phyloP scores from a whole-genome alignment of 2,329 filamentous ascomycete species.

The Diaporthe caulivora region DNA sequence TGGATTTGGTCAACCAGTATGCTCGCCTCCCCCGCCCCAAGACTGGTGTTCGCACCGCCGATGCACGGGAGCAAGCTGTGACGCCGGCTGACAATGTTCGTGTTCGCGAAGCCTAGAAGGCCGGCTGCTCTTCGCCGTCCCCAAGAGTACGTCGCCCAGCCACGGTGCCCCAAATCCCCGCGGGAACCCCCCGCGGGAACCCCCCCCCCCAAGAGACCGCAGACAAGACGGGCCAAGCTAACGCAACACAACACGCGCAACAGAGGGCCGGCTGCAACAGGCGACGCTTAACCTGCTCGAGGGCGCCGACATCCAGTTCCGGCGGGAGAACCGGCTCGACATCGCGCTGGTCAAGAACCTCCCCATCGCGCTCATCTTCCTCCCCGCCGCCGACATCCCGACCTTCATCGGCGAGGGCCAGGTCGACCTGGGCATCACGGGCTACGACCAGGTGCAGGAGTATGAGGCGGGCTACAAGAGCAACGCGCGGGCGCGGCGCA shows the following conservation, averaged over 20 bases:
- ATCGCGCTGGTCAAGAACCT: slow-evolving; percentile 98
- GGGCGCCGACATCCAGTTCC: slow-evolving; percentile 96
- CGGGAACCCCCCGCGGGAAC: too few species aligned
- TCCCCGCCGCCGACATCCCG: slow-evolving; percentile 96
- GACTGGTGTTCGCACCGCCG: too few species aligned
- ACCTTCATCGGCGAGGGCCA: slow-evolving; percentile 96
- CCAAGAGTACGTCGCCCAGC: slow-evolving; percentile 85
- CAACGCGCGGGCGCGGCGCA: slow-evolving; percentile 60
- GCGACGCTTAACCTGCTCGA: slow-evolving; percentile 90
- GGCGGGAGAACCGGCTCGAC: slow-evolving; percentile 92
- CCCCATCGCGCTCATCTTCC: slow-evolving; percentile 94
- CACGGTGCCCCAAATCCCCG: too few species aligned
- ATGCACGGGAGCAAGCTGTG: neutral
- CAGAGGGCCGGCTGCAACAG: slow-evolving; percentile 94
- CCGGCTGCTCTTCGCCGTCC: slow-evolving; percentile 95
- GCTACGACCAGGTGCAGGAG: slow-evolving; percentile 91
- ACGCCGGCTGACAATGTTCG: slow-evolving; percentile 48
- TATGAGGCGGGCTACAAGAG: slow-evolving; percentile 77
- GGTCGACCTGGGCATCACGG: slow-evolving; percentile 95
- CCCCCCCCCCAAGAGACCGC: neutral
- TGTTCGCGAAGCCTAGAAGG: slow-evolving; percentile 80
- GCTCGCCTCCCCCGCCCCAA: slow-evolving; percentile 44
- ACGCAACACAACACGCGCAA: neutral
- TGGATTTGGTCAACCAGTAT: slow-evolving; percentile 69
- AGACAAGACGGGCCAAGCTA: slow-evolving; percentile 41